Conservation (phyloP, 805 yeast species). For the Tetrapisispora fleetii region DNA sequence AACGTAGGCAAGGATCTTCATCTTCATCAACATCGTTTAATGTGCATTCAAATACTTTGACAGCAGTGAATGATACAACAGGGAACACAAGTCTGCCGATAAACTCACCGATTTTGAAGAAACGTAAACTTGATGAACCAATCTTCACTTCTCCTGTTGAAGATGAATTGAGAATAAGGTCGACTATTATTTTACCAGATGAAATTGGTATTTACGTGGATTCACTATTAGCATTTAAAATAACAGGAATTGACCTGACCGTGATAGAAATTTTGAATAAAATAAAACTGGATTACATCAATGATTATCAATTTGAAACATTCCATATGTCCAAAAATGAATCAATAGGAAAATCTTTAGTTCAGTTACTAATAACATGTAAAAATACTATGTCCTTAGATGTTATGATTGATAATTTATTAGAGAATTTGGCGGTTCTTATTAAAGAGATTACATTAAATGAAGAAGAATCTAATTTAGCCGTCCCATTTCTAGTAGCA, state of each 20-base stretch:
- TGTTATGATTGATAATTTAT: constrained; percentile 16
- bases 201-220: constrained; percentile 21
- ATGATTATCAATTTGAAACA: constrained; percentile 9
- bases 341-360: constrained; percentile 21
- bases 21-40: background rate
- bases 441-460: constrained; percentile 23
- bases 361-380: constrained; percentile 9
- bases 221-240: constrained; percentile 14
- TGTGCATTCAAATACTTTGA: background rate
- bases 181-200: constrained; percentile 14
- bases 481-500: constrained; percentile 51
- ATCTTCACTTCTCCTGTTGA: background rate
- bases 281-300: constrained; percentile 13
- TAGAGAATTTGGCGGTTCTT: constrained; percentile 20
- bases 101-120: constrained; percentile 7
- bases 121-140: constrained; percentile 7
- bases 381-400: constrained; percentile 17
- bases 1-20: background rate
- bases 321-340: constrained; percentile 12
- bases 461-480: constrained; percentile 18
- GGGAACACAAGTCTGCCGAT: constrained; percentile 6
- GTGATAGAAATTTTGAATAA: constrained; percentile 21
- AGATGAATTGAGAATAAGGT: constrained; percentile 8
- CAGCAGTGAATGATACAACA: constrained; percentile 2
- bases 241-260: constrained; percentile 19